Evolutionary conservation across 1,284 basidiomycete species (phyloP).

Genomic region (Malassezia restricta): DNA sequence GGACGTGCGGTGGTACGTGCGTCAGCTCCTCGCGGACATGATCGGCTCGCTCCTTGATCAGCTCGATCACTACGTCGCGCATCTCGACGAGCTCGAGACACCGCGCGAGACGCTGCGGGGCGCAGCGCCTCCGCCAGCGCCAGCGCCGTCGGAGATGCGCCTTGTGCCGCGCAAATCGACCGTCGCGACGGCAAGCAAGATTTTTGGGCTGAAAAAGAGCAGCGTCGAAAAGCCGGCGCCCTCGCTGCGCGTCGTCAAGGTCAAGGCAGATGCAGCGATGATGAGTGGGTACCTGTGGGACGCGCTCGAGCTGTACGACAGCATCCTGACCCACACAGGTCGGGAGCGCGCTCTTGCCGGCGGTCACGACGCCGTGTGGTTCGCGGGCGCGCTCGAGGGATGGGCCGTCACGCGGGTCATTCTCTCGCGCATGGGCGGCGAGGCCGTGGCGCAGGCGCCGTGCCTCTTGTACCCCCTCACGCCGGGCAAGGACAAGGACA

Average conservation of each 20-base stretch:
- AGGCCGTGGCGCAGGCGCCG: conserved; percentile 32
- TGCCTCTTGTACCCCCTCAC: conserved; percentile 17
- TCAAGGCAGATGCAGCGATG: conserved; percentile 33
- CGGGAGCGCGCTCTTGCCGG: conserved; percentile 42
- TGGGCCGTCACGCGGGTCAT: conserved; percentile 38
- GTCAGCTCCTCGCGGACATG: conserved; percentile 33
- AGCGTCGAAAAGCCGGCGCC: conserved; percentile 6
- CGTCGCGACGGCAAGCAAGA: conserved; percentile 19
- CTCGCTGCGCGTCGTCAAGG: conserved; percentile 31
- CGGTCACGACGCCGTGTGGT: conserved; percentile 44
- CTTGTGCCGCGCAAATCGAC: conserved; percentile 13
- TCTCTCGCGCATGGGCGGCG: conserved; percentile 33
- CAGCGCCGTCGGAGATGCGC: conserved; percentile 3
- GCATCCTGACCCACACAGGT: conserved; percentile 20
- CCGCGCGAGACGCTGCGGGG: conserved; percentile 38
- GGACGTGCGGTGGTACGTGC: conserved; percentile 41
- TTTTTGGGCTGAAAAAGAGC: conserved; percentile 15
- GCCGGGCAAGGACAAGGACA: conserved; percentile 17
- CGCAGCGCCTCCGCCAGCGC: background rate
- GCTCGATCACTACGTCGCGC: conserved; percentile 25
- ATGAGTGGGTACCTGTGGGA: conserved; percentile 39
- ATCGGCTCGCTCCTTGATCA: conserved; percentile 33
- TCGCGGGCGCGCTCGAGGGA: conserved; percentile 40
- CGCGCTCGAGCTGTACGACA: conserved; percentile 32
- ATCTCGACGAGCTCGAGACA: conserved; percentile 38